A percentile compares a stretch with the other conserved stretches of the same genome.
phyloP scores from a whole-genome alignment of 1,284 basidiomycete genomes.

The Sphagnurus paluster region DNA sequence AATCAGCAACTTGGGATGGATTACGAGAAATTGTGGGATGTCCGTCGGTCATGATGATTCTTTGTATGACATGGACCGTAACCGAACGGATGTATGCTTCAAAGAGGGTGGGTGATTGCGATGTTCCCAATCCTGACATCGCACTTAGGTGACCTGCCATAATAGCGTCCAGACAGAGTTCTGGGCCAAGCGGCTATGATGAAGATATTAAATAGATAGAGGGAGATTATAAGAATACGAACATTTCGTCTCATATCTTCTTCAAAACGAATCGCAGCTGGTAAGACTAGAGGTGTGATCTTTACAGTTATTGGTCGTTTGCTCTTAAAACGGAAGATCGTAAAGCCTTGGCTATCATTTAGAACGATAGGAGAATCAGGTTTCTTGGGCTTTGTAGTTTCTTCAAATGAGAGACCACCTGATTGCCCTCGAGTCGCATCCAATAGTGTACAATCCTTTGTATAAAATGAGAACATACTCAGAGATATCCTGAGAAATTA shows the following conservation, averaged over 20 bases:
- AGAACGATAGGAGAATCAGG: not conserved
- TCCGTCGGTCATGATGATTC: slow-evolving; percentile 29
- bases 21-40: slow-evolving; percentile 24
- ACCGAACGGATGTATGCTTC: slow-evolving; percentile 35
- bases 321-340: slow-evolving; percentile 36
- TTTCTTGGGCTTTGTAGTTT: not conserved
- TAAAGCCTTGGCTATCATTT: slow-evolving; percentile 22
- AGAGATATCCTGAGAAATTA: not conserved
- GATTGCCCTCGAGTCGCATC: slow-evolving; percentile 5
- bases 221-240: slow-evolving; percentile 17
- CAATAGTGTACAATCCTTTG: slow-evolving; percentile 18
- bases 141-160: slow-evolving; percentile 38
- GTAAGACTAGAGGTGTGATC: slow-evolving; percentile 47
- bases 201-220: slow-evolving; percentile 12
- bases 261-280: slow-evolving; percentile 37
- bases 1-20: slow-evolving; percentile 16
- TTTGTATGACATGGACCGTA: slow-evolving; percentile 37
- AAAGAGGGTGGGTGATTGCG: slow-evolving; percentile 26
- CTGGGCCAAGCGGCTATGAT: slow-evolving; percentile 39
- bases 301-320: slow-evolving; percentile 33
- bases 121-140: slow-evolving; percentile 23
- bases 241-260: slow-evolving; percentile 45
- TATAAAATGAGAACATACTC: not conserved
- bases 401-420: slow-evolving; percentile 17
- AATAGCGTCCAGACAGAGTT: slow-evolving; percentile 48